Conservation (phyloP, 805 yeast species). For the Saccharomycodes ludwigii region DNA sequence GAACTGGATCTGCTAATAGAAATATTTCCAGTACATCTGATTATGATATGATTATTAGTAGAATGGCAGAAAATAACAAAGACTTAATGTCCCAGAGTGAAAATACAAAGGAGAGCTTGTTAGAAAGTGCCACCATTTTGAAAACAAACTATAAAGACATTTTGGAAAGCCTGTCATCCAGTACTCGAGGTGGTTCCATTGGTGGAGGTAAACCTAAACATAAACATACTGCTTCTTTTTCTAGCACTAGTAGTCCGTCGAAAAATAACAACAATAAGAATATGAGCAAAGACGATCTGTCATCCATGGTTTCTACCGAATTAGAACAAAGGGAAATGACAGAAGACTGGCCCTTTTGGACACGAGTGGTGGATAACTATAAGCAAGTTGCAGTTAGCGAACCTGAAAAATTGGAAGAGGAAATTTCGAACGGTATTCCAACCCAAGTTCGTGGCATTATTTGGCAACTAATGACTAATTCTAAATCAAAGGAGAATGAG, state of each 20-base stretch:
- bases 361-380: constrained; percentile 66
- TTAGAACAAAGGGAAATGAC: constrained; percentile 26
- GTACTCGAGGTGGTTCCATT: too few relatives aligned
- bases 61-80: constrained; percentile 4
- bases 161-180: too few relatives aligned
- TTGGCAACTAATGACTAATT: constrained; percentile 81
- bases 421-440: constrained; percentile 73
- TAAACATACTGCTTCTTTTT: too few relatives aligned
- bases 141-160: constrained; percentile 2
- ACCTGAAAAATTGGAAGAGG: constrained; percentile 44
- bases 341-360: constrained; percentile 84
- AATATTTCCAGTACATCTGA: constrained; percentile 3
- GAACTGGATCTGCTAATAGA: not conserved
- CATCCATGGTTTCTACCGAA: constrained; percentile 25
- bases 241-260: not conserved
- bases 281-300: too few relatives aligned
- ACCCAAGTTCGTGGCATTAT: constrained; percentile 73
- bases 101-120: constrained; percentile 2
- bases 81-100: too few relatives aligned
- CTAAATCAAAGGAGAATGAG: constrained; percentile 46
- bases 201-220: too few relatives aligned
- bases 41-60: constrained; percentile 5
- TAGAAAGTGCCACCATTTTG: constrained; percentile 2
- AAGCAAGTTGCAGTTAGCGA: constrained; percentile 49
- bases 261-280: not conserved